Percentiles rank a stretch among this genome's conserved stretches.
Conservation (phyloP, 257 asterid species). For the Nicotiana paniculata region DNA sequence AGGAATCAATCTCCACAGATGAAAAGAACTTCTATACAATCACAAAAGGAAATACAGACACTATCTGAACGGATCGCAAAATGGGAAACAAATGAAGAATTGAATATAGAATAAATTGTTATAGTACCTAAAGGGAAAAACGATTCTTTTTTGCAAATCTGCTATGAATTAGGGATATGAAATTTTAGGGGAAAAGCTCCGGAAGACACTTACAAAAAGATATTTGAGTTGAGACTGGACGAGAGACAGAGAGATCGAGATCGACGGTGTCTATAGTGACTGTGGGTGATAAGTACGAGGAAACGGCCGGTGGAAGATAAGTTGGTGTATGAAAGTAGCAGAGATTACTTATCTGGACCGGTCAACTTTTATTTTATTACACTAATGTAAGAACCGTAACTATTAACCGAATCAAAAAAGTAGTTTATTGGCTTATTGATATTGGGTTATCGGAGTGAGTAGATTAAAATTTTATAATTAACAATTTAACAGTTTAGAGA, state of each 20-base stretch:
- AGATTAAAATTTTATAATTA: no score
- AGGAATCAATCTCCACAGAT: neutral
- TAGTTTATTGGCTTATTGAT: no score
- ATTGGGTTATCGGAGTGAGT: no score
- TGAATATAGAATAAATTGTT: neutral
- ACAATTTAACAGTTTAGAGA: no score
- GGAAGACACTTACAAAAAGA: neutral
- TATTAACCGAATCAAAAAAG: no score
- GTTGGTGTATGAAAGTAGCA: neutral
- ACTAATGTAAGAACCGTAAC: no score
- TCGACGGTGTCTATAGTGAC: neutral
- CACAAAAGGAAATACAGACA: neutral
- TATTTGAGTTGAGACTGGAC: neutral
- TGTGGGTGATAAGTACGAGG: neutral
- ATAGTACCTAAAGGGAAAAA: neutral
- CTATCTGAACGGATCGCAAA: neutral
- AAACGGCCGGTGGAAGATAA: neutral
- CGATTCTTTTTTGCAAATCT: neutral
- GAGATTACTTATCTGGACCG: no score
- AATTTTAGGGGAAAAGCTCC: no score
- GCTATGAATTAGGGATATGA: neutral
- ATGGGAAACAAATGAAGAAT: neutral
- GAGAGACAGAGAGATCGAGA: neutral
- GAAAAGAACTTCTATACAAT: neutral
- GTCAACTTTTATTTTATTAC: no score